Base-by-base conservation (phyloP, 202 grass and related monocot species). In the Musa balbisiana region DNA sequence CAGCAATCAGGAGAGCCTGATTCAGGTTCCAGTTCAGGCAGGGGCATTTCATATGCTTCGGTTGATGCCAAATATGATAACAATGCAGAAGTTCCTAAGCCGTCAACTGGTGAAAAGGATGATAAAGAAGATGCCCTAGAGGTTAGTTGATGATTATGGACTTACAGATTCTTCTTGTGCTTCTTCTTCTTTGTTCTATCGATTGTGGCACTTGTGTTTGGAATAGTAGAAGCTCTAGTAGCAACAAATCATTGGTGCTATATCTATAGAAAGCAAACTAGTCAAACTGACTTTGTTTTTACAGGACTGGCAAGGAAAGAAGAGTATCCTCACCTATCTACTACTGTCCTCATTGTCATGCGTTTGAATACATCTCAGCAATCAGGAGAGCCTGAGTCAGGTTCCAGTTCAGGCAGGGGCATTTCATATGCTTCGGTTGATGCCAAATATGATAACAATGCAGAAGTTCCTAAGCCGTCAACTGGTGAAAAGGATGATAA, bases 241-340 rank as follows among this genome's bases (percentile, higher is more conserved):
- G 55, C 55, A 58, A 13, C 12, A 58, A 58, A 5, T 17, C 16
- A 17, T 58, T 58, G 16, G 55, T 17, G 55, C 58, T 21, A 21
- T 15, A 9, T 62, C 20, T 62, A 9, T 51, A 21, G 10, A 27
- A 26, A 65, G 49, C 23, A 17, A 15, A 68, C 11, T 51, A 52
- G 19, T 25, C 14, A 52, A n/a, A 11, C 21, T 52, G 11, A 20
- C 49, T 9, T 52, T 49, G 27, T 11, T 29, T 58, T 54, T 88
- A 73, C 78, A 99, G 95, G 95, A 6, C 81, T 99, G 80, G 91
- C 91, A 1, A 82, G 89, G 59, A 95, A 99, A 85, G 95, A 99
- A 78, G 95, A 99, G 82, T 95, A 85, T 73, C 87, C 88, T 11
- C 89, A 88, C 72, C 80, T 99, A 77, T 92, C 91, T 99, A 99